Evolutionary conservation across 1,139 yeast genomes (phyloP).

Genomic region (Tardiomyces blankii): DNA sequence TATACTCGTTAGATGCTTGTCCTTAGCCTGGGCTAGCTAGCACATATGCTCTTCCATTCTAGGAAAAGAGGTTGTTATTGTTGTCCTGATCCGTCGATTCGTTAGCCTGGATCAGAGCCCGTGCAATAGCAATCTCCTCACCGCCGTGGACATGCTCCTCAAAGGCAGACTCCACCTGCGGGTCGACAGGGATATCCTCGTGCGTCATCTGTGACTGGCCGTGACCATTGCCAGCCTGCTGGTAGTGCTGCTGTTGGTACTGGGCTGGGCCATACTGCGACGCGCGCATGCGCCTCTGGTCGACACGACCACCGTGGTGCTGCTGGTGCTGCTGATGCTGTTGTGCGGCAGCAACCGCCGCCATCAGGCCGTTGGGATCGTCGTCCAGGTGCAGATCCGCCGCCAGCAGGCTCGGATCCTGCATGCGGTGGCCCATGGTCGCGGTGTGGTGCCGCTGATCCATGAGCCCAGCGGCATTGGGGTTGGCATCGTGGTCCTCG

Average conservation of each 20-base stretch:
- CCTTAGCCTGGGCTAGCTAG: no score
- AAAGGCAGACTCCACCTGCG: constrained; percentile 46
- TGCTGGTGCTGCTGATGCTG: constrained; percentile 12
- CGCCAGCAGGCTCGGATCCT: constrained; percentile 8
- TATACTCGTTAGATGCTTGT: no score
- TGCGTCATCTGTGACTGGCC: constrained; percentile 14
- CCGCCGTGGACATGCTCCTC: constrained; percentile 34
- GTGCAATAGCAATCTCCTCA: constrained; percentile 53
- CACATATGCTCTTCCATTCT: not conserved
- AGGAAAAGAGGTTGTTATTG: constrained; percentile 9
- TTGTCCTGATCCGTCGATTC: constrained; percentile 19
- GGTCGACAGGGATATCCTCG: constrained; percentile 41
- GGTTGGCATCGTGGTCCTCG: constrained; percentile 5
- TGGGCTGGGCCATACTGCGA: constrained; percentile 20
- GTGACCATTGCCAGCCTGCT: constrained; percentile 8
- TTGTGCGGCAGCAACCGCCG: constrained; percentile 59
- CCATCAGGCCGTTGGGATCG: constrained; percentile 42
- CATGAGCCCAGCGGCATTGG: not conserved
- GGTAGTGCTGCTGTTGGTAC: constrained; percentile 24
- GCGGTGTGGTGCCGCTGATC: constrained; percentile 7
- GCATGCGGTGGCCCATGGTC: constrained; percentile 13
- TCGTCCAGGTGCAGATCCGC: constrained; percentile 30
- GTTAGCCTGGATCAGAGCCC: constrained; percentile 54
- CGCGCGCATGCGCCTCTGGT: constrained; percentile 8
- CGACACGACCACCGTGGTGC: constrained; percentile 5